phyloP scores from a whole-genome alignment of 345 rosid genomes.

The Syzygium jambos region DNA sequence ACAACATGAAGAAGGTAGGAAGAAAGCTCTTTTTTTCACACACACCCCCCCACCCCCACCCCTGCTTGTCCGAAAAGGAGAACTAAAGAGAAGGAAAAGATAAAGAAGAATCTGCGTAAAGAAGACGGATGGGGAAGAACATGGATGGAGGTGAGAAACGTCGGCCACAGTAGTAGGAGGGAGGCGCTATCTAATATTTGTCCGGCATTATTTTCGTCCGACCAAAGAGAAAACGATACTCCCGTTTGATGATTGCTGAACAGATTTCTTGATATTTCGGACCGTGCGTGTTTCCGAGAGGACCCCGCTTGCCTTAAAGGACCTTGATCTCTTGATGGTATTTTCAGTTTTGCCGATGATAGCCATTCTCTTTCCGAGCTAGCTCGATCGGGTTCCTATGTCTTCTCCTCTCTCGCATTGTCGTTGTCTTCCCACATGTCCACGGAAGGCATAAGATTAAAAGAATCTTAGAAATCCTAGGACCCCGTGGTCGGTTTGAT shows the following conservation, averaged over 20 bases:
- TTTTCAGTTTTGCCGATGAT: neutral
- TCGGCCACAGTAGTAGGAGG: slow-evolving; percentile 7
- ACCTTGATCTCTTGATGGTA: neutral
- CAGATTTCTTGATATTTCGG: neutral
- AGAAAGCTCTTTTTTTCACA: neutral
- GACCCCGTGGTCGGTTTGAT: neutral
- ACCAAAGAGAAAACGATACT: neutral
- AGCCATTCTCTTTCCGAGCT: neutral
- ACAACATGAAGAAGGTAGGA: neutral
- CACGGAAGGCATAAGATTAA: neutral
- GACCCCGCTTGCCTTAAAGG: neutral
- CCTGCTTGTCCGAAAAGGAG: neutral
- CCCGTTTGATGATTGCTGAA: neutral
- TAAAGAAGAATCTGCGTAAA: slow-evolving; percentile 4
- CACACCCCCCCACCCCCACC: neutral
- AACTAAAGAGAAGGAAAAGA: slow-evolving; percentile 4
- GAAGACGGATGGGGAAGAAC: slow-evolving; percentile 21
- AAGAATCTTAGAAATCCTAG: neutral
- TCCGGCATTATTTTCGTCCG: neutral
- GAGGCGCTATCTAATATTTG: slow-evolving; percentile 30
- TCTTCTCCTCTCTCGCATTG: neutral
- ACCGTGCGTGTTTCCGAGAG: neutral
- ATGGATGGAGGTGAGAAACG: slow-evolving; percentile 42
- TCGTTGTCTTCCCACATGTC: neutral
- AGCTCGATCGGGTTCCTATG: neutral